These are phyloP conservation scores for Hypomyces perniciosus DNA, from an alignment of 2,329 filamentous ascomycete species.

Conservation along the genomic window DNA sequence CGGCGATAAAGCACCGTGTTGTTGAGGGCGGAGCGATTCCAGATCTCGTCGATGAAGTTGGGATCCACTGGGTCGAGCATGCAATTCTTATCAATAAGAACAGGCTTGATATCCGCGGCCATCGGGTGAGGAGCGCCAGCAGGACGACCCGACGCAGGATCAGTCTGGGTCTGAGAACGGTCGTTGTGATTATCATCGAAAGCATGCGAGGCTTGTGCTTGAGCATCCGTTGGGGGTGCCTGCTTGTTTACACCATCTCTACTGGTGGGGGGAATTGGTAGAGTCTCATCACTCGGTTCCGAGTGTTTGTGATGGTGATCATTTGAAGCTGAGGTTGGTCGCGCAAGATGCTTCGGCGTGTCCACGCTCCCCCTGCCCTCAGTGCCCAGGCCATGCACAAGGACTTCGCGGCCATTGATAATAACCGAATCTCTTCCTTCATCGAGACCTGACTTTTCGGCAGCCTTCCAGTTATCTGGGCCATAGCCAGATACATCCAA, in stretches of 20 bases:
- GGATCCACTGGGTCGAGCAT: conserved; percentile 86
- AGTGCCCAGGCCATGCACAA: conserved; percentile 56
- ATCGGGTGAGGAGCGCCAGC: conserved; percentile 44
- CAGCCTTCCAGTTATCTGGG: conserved; percentile 65
- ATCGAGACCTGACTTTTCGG: conserved; percentile 54
- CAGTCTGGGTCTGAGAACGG: conserved; percentile 58
- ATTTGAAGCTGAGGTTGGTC: conserved; percentile 15
- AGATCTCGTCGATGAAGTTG: conserved; percentile 79
- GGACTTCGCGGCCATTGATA: conserved; percentile 62
- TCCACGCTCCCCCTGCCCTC: conserved; percentile 58
- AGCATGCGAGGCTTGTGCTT: conserved; percentile 65
- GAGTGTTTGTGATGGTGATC: conserved; percentile 27
- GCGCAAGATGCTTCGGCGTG: conserved; percentile 27
- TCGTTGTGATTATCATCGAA: conserved; percentile 78
- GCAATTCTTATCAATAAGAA: conserved; percentile 78
- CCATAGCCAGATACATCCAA: conserved; percentile 76
- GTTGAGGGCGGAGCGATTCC: conserved; percentile 82
- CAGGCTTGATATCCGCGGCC: conserved; percentile 63
- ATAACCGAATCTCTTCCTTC: conserved; percentile 66
- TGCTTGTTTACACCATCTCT: conserved; percentile 60
- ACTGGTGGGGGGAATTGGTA: conserved; percentile 46
- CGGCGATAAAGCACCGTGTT: conserved; percentile 92
- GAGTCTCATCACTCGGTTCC: conserved; percentile 33
- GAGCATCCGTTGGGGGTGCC: conserved; percentile 58
- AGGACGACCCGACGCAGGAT: conserved; percentile 44